Evolutionary conservation across 31 red algal species (phyloP), one percentile per base, ranked within the genome.

Genomic region (Asparagopsis taxiformis): DNA sequence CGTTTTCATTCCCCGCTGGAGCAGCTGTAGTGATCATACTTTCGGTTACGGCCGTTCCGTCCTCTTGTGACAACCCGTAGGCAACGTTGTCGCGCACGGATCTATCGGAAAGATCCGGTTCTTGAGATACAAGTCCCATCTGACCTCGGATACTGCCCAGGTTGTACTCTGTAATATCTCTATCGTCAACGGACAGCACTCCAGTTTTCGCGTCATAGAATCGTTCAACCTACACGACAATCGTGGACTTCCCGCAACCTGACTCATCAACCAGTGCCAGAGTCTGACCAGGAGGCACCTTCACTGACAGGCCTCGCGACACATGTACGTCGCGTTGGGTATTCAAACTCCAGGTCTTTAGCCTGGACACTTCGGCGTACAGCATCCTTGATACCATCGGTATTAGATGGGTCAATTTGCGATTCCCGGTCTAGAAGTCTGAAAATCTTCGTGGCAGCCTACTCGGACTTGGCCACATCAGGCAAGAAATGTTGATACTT

Each of bases 101-200:
- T 16, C 51, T 41, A 31, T 84, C 72, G 43, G 93, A 95, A 17
- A 99, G 76, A 26, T 79, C 83, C 32, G 88, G 91, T 41, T 94
- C 92, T 62, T 99, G 97, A 23, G 91, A 85, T 9, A 99, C 97
- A 29, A 93, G 36, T 4, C 79, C 91, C n/a, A 99, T 88, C 32
- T 85, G 77, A 2, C 46, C 37, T 16, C 91, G 82, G 15, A 94
- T 63, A n/a, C n/a, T n/a, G n/a, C n/a, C n/a, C n/a, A n/a, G n/a
- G n/a, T n/a, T n/a, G n/a, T n/a, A n/a, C n/a, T n/a, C n/a, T n/a
- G n/a, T n/a, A n/a, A n/a, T n/a, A n/a, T n/a, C n/a, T n/a, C n/a
- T n/a, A n/a, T n/a, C 79, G 53, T 94, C 91, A 31, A 99, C 55
- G 3, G 9, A 2, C 0, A 99, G 43, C 33, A 52, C 24, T 21